A percentile compares a stretch with the other conserved stretches of the same genome.
Evolutionary conservation across 805 yeast genomes (phyloP).

Genomic region (Suhomyces emberorum): DNA sequence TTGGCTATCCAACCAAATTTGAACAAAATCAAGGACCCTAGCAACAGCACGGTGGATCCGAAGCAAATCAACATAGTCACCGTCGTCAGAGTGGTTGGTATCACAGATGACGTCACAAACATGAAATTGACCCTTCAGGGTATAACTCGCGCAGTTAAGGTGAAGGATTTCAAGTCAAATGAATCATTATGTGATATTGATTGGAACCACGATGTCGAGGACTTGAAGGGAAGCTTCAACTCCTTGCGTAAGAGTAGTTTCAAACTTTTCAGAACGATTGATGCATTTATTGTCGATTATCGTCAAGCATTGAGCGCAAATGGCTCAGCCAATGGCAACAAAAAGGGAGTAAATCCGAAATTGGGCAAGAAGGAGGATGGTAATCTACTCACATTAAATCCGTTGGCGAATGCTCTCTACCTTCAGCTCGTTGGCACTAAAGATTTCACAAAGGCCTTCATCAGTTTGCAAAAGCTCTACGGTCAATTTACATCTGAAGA

Average conservation of each 20-base stretch:
- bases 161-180: constrained; percentile 12
- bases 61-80: constrained; percentile 30
- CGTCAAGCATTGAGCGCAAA: constrained; percentile 25
- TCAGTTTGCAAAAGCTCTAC: constrained; percentile 35
- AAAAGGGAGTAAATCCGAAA: constrained; percentile 10
- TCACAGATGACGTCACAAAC: constrained; percentile 41
- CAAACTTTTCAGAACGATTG: constrained; percentile 35
- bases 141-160: constrained; percentile 38
- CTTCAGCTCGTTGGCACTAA: constrained; percentile 50
- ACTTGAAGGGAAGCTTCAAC: constrained; percentile 16
- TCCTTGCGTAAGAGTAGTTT: constrained; percentile 17
- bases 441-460: constrained; percentile 45
- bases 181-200: constrained; percentile 28
- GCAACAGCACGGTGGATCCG: constrained; percentile 6
- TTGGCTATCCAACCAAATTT: constrained; percentile 35
- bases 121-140: constrained; percentile 50
- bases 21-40: constrained; percentile 26
- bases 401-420: constrained; percentile 56
- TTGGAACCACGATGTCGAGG: constrained; percentile 18
- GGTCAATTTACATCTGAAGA: constrained; percentile 18
- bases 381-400: constrained; percentile 50
- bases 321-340: constrained; percentile 11
- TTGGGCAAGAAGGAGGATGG: constrained; percentile 10
- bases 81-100: constrained; percentile 45
- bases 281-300: constrained; percentile 36